Evolutionary conservation across 257 asterid genomes (phyloP), one percentile per base, ranked within the genome.

Genomic region (Mitragyna speciosa): DNA sequence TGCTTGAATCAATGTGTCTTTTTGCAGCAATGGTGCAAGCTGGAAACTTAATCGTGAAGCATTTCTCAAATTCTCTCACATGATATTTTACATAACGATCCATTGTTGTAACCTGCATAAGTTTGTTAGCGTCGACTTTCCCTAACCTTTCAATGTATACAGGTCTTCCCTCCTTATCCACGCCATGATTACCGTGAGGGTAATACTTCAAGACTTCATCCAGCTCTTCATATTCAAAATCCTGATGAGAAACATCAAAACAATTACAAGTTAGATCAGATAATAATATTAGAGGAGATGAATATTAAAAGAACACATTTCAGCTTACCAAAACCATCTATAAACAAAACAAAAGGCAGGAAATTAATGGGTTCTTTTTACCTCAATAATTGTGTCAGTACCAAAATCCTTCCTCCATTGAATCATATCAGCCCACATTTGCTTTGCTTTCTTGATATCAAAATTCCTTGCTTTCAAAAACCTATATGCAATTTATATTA

Each of bases 381-480:
- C 99, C 96, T 92, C 93, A 33, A 63, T 47, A 65, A 96, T 84
- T 24, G 94, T 89, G 88, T 96, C 98, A 43, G 97, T 88, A 43
- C 97, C 96, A 82, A 96, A 96, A 24, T 94, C 98, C 84, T 81
- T 92, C 94, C 99, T 89, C 99, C 99, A 96, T 64, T 91, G 96
- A 80, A 96, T 84, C 99, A 96, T 96, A 83, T 96, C 98, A 80
- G 97, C 93, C 99, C 98, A 96, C 98, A 94, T 96, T 71, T 81
- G 92, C 87, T 92, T 96, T 11, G 99, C 89, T 81, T 88, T 96
- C 78, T 94, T 96, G 22, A 91, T 80, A 78, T 96, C 99, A 79
- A 93, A 93, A 82, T 85, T 90, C 82, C 99, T 96, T 41, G 99
- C 99, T 84, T 93, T 95, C 88, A 95, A 72, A 86, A 95, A 95